phyloP scores from a whole-genome alignment of 2,329 filamentous ascomycete species.

The Colletotrichum zoysiae region DNA sequence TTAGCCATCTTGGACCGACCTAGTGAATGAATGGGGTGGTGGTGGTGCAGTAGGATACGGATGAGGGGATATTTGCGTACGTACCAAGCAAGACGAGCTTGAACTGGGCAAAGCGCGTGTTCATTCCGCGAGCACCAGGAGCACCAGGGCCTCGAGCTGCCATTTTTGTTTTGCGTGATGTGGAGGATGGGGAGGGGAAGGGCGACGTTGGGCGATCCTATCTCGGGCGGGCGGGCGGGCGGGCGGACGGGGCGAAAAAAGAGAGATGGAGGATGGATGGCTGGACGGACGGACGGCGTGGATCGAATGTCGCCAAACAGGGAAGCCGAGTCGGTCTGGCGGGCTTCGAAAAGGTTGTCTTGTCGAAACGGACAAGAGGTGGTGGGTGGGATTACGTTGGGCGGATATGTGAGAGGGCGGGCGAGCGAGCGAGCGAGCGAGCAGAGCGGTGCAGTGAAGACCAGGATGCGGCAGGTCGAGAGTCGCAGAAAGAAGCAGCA shows the following conservation, averaged over 20 bases:
- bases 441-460: background rate
- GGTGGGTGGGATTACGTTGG: conserved; percentile 1
- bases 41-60: background rate
- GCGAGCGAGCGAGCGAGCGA: conserved; percentile 10
- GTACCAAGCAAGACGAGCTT: conserved; percentile 96
- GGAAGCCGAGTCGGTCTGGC: conserved; percentile 4
- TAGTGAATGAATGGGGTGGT: too few species aligned
- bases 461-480: background rate
- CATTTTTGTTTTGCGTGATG: conserved; percentile 72
- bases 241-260: background rate
- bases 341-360: conserved; percentile 5
- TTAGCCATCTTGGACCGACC: conserved; percentile 22
- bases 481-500: background rate
- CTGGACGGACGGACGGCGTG: background rate
- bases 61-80: conserved; percentile 63
- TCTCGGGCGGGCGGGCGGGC: background rate
- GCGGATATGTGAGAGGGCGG: background rate
- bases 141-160: conserved; percentile 75
- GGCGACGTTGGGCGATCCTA: conserved; percentile 16
- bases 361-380: conserved; percentile 8
- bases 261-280: background rate
- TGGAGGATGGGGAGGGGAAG: conserved; percentile 36
- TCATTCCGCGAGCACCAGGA: conserved; percentile 71
- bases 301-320: conserved; percentile 26
- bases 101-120: conserved; percentile 97